Evolutionary conservation across 2,329 filamentous ascomycete species (phyloP).

Genomic region (Arthrobotrys musiformis): DNA sequence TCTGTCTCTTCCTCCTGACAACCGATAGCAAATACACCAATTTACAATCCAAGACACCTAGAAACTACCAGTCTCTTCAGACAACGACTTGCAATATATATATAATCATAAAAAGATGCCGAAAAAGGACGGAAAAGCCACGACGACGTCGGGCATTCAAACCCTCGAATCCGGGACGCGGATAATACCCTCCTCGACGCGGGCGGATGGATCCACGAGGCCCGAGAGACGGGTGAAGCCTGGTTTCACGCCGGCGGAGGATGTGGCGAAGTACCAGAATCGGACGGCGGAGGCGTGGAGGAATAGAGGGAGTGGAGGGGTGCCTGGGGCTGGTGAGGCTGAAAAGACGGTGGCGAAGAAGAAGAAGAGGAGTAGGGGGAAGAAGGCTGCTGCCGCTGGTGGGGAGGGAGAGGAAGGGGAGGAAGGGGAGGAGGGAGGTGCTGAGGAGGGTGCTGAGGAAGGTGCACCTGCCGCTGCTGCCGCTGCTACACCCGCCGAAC

Average conservation of each 20-base stretch:
- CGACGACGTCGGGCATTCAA: constrained; percentile 77
- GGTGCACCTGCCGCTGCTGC: constrained; percentile 51
- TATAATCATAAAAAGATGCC: constrained; percentile 14
- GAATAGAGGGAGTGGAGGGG: constrained; percentile 74
- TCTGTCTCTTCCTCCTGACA: no score
- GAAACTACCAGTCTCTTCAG: no score
- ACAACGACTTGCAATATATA: no score
- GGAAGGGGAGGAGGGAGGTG: neutral
- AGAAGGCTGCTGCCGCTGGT: constrained; percentile 58
- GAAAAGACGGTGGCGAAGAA: constrained; percentile 58
- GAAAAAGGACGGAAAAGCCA: constrained; percentile 62
- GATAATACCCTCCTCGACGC: constrained; percentile 86
- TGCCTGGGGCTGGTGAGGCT: constrained; percentile 76
- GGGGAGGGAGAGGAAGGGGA: constrained; percentile 6
- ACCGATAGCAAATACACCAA: no score
- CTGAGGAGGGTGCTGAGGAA: neutral
- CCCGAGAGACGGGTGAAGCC: constrained; percentile 94
- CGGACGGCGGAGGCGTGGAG: constrained; percentile 86
- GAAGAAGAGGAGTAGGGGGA: constrained; percentile 66
- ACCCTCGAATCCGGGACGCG: constrained; percentile 80
- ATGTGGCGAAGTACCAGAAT: constrained; percentile 96
- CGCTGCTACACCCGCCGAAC: neutral
- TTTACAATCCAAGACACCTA: neutral
- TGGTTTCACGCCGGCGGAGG: constrained; percentile 92
- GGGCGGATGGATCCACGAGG: constrained; percentile 88